Base-by-base conservation (phyloP, 2,329 filamentous ascomycete genomes). In the Fusarium guadeloupense region DNA sequence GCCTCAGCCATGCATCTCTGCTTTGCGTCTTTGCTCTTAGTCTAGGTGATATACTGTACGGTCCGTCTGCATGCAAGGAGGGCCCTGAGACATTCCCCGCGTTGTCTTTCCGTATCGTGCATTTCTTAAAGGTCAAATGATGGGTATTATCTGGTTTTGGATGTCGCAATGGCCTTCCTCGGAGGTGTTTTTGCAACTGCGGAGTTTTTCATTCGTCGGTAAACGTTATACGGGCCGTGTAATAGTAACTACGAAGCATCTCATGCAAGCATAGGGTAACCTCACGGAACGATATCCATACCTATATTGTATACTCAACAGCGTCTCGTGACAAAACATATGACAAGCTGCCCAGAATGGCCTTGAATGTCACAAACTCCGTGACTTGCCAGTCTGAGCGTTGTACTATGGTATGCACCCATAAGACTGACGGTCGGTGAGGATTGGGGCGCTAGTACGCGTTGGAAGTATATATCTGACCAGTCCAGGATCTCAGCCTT, bases 1-100 rank as follows among this genome's bases (percentile, higher is more conserved):
- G 59, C 59, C 59, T 62, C 59, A 62, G 46, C 21, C 54, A 41
- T 46, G 54, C 45, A 37, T 59, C 30, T 62, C 46, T 62, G 53
- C 28, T 59, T 17, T 46, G 47, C 56, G 40, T 53, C 28, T 38
- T 43, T 26, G 30, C 16, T 55, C 52, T 55, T 31, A 37, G 49
- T 56, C 49, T 58, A 58, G 54, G 54, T 43, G 59, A 39, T 37
- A 17, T 51, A 38, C n/a, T 33, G 31, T 56, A 30, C 35, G 23
- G 37, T 16, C 14, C n/a, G n/a, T n/a, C 6, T 26, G 34, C 44
- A 59, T 59, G 54, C 46, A 53, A 35, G 20, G 25, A 50, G 20
- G 34, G 20, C n/a, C 20, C 26, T 33, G 40, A 59, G 55, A 53
- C 55, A 59, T n/a, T 39, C 45, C 45, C 55, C 45, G 55, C 45